A percentile compares a stretch with the other conserved stretches of the same genome.
phyloP scores from a whole-genome alignment of 2,329 filamentous ascomycete genomes.

The Coniochaeta prunicola region DNA sequence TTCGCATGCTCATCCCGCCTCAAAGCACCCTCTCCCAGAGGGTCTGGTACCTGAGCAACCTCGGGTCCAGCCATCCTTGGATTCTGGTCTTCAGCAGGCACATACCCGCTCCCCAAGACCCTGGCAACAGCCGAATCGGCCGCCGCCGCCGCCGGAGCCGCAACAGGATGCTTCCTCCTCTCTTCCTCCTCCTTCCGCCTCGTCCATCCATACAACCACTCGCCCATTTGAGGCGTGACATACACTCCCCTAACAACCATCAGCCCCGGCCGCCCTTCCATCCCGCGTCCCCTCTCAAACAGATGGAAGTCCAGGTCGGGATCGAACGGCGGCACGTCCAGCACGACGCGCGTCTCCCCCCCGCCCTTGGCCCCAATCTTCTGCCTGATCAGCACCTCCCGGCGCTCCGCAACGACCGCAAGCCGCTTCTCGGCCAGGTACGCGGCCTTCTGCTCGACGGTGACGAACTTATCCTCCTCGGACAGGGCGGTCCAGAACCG shows the following conservation, averaged over 20 bases:
- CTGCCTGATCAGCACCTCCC: conserved; percentile 1
- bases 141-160: neutral
- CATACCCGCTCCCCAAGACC: neutral
- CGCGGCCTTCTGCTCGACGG: neutral
- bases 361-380: neutral
- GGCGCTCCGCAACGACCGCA: conserved; percentile 1
- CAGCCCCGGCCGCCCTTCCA: neutral
- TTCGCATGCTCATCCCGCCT: neutral
- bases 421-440: neutral
- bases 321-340: conserved; percentile 6
- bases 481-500: neutral
- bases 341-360: neutral
- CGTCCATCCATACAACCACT: neutral
- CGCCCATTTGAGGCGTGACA: neutral
- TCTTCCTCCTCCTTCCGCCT: neutral
- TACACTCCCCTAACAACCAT: neutral
- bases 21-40: neutral
- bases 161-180: neutral
- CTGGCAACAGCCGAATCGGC: neutral
- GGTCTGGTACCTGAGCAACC: neutral
- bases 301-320: conserved; percentile 3
- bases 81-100: neutral
- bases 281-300: neutral
- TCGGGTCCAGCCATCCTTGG: neutral
- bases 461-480: neutral